Percentiles rank a stretch among this genome's conserved stretches.
These are phyloP conservation scores for Penicillium freii DNA, from an alignment of 2,329 filamentous ascomycete species.

Conservation along the genomic window DNA sequence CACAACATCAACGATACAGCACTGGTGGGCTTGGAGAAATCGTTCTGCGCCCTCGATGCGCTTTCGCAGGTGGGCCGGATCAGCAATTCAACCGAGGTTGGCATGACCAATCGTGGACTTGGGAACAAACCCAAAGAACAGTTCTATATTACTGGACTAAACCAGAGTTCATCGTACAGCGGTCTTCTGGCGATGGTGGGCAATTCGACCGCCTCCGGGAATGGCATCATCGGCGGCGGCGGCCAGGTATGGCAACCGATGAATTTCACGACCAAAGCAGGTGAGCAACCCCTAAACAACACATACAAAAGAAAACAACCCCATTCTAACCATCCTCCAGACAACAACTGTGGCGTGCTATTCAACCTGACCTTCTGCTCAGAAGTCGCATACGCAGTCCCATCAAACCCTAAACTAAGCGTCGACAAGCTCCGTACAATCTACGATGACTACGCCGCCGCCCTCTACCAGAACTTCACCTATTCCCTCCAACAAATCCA, in stretches of 20 bases:
- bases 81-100: slow-evolving; percentile 56
- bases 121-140: slow-evolving; percentile 76
- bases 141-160: slow-evolving; percentile 77
- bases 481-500: slow-evolving; percentile 80
- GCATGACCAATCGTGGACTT: slow-evolving; percentile 67
- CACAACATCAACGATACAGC: slow-evolving; percentile 58
- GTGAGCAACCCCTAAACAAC: slow-evolving; percentile 49
- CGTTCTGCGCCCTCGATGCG: slow-evolving; percentile 74
- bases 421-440: slow-evolving; percentile 61
- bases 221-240: slow-evolving; percentile 65
- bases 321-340: slow-evolving; percentile 39
- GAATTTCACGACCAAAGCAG: slow-evolving; percentile 73
- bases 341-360: slow-evolving; percentile 79
- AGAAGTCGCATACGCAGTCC: slow-evolving; percentile 86
- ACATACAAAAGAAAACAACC: neutral
- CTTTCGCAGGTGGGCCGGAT: slow-evolving; percentile 65
- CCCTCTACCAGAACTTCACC: slow-evolving; percentile 73
- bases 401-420: slow-evolving; percentile 69
- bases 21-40: slow-evolving; percentile 70
- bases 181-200: slow-evolving; percentile 67
- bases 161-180: slow-evolving; percentile 67
- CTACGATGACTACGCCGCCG: slow-evolving; percentile 73
- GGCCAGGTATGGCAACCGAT: slow-evolving; percentile 71
- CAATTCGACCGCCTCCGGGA: slow-evolving; percentile 55
- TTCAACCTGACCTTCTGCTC: slow-evolving; percentile 87